Base-by-base conservation (phyloP, 441 rosid species). In the Populus hybrid region DNA sequence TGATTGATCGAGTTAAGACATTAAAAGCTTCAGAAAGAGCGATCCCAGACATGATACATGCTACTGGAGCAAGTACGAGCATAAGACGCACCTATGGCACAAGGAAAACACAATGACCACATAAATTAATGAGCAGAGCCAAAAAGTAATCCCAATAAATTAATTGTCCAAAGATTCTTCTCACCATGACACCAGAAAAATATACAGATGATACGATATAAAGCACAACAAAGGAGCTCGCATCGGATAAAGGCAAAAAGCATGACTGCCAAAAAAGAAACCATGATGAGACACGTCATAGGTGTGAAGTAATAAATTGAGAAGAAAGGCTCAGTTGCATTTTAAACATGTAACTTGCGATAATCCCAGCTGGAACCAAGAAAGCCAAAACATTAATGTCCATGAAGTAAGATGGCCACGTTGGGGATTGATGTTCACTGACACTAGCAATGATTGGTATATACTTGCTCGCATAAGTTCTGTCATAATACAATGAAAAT, bases 361-460 rank as follows among this genome's bases (percentile, higher is more conserved):
- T 85, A 80, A 94, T 93, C 83, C 99, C 99, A 76, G 99, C 98
- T 40, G 99, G 99, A 84, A 97, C 98, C 89, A 97, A 86, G 93
- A 94, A 97, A 75, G 99, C 98, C 90, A 97, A 83, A 80, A 94
- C 98, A 86, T 97, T 97, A 80, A 97, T 97, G 83, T 97, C 99
- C 98, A 97, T 97, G 84, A 97, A 97, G 87, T 97, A 97, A 34
- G 99, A 97, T 11, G 98, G 99, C 99, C 99, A 97, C 57, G 99
- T 96, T 69, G 99, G 99, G 46, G 98, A 98, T 76, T 96, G 99
- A 92, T 96, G 99, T 82, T 96, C 99, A 71, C 98, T 96, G 81
- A 96, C 99, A 88, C 99, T 96, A 75, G 99, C 99, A 82, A 96
- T 96, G 78, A 96, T 96, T 71, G 99, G 98, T 75, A 96, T 96